Percentiles rank a stretch among this genome's conserved stretches.
phyloP scores from a whole-genome alignment of 2,329 filamentous ascomycete species.

The Sporothrix luriei region DNA sequence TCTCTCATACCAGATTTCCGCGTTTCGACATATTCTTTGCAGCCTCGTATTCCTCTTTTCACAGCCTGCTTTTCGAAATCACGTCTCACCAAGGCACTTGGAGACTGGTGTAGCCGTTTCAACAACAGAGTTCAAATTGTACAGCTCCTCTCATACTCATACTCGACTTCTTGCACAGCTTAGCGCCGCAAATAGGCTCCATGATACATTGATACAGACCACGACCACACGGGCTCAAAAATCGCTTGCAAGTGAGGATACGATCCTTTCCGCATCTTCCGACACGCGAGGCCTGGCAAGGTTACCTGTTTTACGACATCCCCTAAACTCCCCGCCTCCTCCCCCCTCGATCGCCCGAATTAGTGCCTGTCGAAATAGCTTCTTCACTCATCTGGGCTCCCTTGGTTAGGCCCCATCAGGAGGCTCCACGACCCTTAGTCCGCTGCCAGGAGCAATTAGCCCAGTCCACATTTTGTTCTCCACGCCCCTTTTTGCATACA shows the following conservation, averaged over 20 bases:
- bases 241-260: neutral
- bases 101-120: neutral
- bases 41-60: neutral
- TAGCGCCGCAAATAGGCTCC: neutral
- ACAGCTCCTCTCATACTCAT: neutral
- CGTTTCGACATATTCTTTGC: neutral
- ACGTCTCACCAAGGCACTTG: neutral
- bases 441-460: conserved; percentile 15
- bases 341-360: neutral
- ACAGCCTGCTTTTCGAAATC: conserved; percentile 6
- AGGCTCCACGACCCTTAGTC: conserved; percentile 26
- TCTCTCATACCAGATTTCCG: conserved; percentile 25
- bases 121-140: neutral
- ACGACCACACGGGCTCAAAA: neutral
- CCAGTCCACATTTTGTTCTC: conserved; percentile 9
- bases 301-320: conserved; percentile 10
- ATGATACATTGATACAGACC: neutral
- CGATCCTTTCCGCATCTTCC: conserved; percentile 27
- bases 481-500: neutral
- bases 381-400: neutral
- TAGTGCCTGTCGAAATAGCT: neutral
- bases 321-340: no score
- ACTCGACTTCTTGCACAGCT: conserved; percentile 4
- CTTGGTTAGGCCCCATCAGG: conserved; percentile 1
- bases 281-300: conserved; percentile 21